Evolutionary conservation across 345 rosid genomes (phyloP), one percentile per base, ranked within the genome.

Genomic region (Ceriops zippeliana): DNA sequence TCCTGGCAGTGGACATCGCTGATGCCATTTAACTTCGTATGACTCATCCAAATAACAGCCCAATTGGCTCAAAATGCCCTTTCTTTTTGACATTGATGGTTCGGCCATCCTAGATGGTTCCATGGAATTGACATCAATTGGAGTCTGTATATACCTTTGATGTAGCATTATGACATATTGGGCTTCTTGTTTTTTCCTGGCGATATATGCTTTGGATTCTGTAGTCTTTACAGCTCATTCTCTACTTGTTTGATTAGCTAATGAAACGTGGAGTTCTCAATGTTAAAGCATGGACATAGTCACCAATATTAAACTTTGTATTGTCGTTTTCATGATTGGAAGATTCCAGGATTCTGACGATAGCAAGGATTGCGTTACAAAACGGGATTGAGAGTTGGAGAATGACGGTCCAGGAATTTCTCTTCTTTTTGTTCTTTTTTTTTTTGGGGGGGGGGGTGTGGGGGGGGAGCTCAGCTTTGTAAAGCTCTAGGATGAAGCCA

Each of bases 1-100:
- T 74, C 68, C 58, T 66, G 78, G 66, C 73, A 62, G 54, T 69
- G 75, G 51, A 75, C 72, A 65, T 73, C 20, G 81, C 53, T 76
- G 75, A 66, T 60, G 75, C 38, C 65, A 69, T 67, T 62, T 42
- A 31, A 70, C 60, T 68, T 24, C 47, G 64, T 57, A 57, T 59
- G 61, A 7, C 13, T 30, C 5, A 1, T 65, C 54, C 38, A 1
- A 49, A 11, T 3, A 38, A 19, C 4, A 42, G 22, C 35, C 3
- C 11, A 27, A 5, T 57, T 53, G 47, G 66, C 79, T 28, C 26
- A 38, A 1, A 61, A 53, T 49, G 53, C 52, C 76, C 63, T 61
- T 21, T 61, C 42, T 15, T 6, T 27, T 6, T 21, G 26, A 38
- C 24, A 67, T 42, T 60, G 61, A 52, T 16, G 35, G 34, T 54